phyloP scores from a whole-genome alignment of 23 red algal genomes.

The Gracilaria domingensis region DNA sequence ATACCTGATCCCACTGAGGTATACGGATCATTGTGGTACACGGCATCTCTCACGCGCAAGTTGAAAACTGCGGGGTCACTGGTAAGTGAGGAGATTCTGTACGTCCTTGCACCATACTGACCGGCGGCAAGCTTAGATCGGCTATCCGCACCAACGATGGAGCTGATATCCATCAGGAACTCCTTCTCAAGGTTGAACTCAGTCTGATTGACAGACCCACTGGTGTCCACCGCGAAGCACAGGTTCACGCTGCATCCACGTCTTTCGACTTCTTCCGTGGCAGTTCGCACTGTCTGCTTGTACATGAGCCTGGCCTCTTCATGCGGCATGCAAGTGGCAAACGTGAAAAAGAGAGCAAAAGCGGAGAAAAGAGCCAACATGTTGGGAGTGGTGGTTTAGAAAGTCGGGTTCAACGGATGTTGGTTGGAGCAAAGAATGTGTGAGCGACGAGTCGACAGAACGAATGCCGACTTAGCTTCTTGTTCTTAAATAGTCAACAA shows the following conservation, averaged over 20 bases:
- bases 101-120: neutral
- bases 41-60: neutral
- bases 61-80: conserved; percentile 18
- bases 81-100: neutral
- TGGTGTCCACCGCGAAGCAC: conserved; percentile 45
- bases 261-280: neutral
- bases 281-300: conserved; percentile 1
- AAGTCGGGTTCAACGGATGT: too few relatives aligned
- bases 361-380: too few relatives aligned
- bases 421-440: too few relatives aligned
- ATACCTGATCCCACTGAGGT: conserved; percentile 8
- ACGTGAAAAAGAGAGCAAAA: neutral
- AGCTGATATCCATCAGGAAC: conserved; percentile 34
- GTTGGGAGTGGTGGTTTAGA: too few relatives aligned
- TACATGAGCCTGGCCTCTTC: conserved; percentile 21
- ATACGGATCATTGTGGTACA: neutral
- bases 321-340: neutral
- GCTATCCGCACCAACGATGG: conserved; percentile 9
- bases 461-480: too few relatives aligned
- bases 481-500: too few relatives aligned
- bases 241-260: conserved; percentile 33
- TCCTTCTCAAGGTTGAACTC: neutral
- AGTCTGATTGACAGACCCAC: neutral
- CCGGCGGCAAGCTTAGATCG: conserved; percentile 19
- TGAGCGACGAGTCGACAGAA: too few relatives aligned